Conservation (phyloP, 352 stramenopile species). For the Pythium coloratum region DNA sequence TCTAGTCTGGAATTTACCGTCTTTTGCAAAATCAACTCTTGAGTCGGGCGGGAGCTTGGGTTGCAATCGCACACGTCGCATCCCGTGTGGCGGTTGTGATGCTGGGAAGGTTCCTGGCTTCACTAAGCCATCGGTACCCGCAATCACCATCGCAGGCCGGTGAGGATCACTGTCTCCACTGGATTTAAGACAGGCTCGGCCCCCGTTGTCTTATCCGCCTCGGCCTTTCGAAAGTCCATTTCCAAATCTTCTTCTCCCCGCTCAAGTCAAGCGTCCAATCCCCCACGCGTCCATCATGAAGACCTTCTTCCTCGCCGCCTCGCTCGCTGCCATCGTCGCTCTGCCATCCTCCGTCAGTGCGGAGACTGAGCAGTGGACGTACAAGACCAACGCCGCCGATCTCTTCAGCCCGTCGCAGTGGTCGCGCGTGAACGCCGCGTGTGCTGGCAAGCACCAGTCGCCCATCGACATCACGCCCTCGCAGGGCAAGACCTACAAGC, state of each 20-base stretch:
- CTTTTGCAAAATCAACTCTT: background rate
- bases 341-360: background rate
- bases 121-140: background rate
- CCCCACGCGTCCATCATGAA: background rate
- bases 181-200: background rate
- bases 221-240: background rate
- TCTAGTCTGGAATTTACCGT: too few species aligned
- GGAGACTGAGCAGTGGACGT: conserved; percentile 7
- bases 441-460: conserved; percentile 12
- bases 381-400: conserved; percentile 6
- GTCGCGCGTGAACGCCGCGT: background rate
- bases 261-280: background rate
- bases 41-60: background rate
- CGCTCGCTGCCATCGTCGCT: background rate
- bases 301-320: conserved; percentile 1
- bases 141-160: background rate
- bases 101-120: background rate
- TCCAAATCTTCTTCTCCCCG: background rate
- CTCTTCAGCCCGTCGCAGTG: conserved; percentile 5
- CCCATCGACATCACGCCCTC: conserved; percentile 10
- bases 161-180: background rate
- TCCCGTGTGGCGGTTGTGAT: background rate
- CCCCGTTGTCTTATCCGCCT: background rate
- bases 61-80: background rate
- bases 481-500: conserved; percentile 4